These are phyloP conservation scores for Xylariales sp. DNA, from an alignment of 2,329 filamentous ascomycete species.

Conservation along the genomic window DNA sequence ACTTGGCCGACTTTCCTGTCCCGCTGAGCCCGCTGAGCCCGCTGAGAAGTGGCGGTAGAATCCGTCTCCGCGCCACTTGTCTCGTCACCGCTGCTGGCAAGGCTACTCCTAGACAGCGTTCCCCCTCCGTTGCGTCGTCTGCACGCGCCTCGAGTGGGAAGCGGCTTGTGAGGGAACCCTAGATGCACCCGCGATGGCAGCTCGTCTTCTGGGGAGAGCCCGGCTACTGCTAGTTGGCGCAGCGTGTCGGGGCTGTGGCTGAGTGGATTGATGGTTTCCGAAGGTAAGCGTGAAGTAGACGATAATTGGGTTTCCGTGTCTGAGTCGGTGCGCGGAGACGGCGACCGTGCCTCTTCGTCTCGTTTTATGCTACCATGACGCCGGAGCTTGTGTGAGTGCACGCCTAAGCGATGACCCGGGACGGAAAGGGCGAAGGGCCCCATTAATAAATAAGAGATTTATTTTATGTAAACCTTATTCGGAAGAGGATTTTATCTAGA, in stretches of 20 bases:
- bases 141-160: conserved; percentile 42
- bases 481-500: not conserved
- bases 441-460: conserved; percentile 31
- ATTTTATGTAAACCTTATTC: not conserved
- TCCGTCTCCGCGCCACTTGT: conserved; percentile 21
- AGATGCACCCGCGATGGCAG: conserved; percentile 53
- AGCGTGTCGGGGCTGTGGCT: conserved; percentile 65
- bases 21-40: conserved; percentile 21
- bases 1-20: conserved; percentile 30
- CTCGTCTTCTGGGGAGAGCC: conserved; percentile 60
- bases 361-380: conserved; percentile 18
- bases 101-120: not conserved
- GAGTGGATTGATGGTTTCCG: conserved; percentile 63
- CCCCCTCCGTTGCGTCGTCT: not conserved
- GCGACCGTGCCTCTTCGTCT: conserved; percentile 14
- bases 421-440: conserved; percentile 49
- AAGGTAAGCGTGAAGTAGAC: conserved; percentile 44
- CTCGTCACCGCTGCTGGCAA: conserved; percentile 1
- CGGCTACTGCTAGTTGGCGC: conserved; percentile 65
- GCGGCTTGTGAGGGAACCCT: conserved; percentile 64
- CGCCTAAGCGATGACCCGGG: conserved; percentile 45
- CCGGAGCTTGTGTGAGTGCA: conserved; percentile 48
- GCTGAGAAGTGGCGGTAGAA: conserved; percentile 10
- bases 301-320: conserved; percentile 33
- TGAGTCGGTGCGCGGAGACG: conserved; percentile 19